Evolutionary conservation across 2,329 filamentous ascomycete genomes (phyloP).

Genomic region (Zasmidium cellare): DNA sequence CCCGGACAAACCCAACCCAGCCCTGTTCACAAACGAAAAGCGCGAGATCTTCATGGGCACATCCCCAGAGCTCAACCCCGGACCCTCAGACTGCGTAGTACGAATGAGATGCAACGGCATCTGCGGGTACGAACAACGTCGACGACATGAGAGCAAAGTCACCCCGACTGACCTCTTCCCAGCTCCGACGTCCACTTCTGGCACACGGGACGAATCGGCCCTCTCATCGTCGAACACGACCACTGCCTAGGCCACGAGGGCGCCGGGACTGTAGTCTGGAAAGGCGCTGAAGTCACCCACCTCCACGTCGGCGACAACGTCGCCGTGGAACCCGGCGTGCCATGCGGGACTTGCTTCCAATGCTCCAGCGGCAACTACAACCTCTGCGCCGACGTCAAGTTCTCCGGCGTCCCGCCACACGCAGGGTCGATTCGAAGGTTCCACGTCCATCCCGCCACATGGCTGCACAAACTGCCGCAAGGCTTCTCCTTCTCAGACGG

Average conservation of each 20-base stretch:
- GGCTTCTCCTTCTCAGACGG: constrained; percentile 77
- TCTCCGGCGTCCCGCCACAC: constrained; percentile 86
- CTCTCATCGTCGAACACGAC: constrained; percentile 61
- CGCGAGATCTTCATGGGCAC: constrained; percentile 30
- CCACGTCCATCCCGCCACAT: constrained; percentile 78
- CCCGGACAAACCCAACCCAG: constrained; percentile 24
- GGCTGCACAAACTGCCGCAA: constrained; percentile 85
- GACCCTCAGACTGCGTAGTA: constrained; percentile 29
- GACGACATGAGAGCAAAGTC: background rate
- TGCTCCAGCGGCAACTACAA: constrained; percentile 87
- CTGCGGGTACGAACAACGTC: constrained; percentile 22
- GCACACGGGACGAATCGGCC: constrained; percentile 58
- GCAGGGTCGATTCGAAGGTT: constrained; percentile 86
- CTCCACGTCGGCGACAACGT: constrained; percentile 65
- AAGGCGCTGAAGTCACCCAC: constrained; percentile 58
- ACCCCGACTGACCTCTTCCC: background rate
- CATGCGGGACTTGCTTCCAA: constrained; percentile 59
- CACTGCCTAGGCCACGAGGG: constrained; percentile 71
- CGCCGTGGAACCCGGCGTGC: constrained; percentile 66
- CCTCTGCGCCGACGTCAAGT: constrained; percentile 80
- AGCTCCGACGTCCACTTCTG: constrained; percentile 33
- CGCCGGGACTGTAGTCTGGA: constrained; percentile 61
- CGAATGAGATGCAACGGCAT: constrained; percentile 33
- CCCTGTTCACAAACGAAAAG: constrained; percentile 29
- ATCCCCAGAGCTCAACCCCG: constrained; percentile 26